These are phyloP conservation scores for Calocera viscosa DNA, from an alignment of 768 basidiomycete species.

Conservation along the genomic window DNA sequence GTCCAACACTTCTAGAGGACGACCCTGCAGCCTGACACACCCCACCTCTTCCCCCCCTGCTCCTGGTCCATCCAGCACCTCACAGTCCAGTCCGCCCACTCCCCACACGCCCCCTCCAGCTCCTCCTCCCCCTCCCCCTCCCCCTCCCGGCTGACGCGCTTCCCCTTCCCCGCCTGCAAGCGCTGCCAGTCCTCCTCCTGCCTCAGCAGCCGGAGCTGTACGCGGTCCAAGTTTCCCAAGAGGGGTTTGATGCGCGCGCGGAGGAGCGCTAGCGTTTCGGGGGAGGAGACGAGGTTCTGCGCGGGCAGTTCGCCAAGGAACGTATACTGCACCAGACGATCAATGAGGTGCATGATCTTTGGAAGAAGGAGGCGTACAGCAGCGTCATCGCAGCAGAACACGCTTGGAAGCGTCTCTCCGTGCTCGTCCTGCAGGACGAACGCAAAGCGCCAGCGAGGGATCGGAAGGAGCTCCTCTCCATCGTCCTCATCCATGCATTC, in stretches of 20 bases:
- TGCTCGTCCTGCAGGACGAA: constrained; percentile 6
- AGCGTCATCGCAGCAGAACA: background rate
- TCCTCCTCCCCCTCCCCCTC: background rate
- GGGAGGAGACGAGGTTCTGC: background rate
- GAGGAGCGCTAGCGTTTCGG: background rate
- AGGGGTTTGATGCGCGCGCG: background rate
- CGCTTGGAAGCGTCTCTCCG: background rate
- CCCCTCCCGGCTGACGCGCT: background rate
- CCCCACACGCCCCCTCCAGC: background rate
- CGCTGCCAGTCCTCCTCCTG: background rate
- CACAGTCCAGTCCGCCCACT: background rate
- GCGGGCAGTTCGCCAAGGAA: background rate
- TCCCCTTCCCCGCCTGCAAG: background rate
- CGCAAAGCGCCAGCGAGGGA: background rate
- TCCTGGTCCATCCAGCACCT: background rate
- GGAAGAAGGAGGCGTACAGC: background rate
- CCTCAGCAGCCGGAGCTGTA: background rate
- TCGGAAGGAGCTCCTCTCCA: background rate
- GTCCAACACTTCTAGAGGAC: no score
- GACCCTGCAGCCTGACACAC: no score
- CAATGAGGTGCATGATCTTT: background rate
- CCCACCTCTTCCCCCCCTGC: background rate
- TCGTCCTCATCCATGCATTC: background rate
- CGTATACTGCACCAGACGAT: background rate
- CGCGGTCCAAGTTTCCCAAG: background rate